Evolutionary conservation across 192 early-diverging fungal genomes (phyloP), one percentile per base, ranked within the genome.

Genomic region (Bifiguratus adelaidae): DNA sequence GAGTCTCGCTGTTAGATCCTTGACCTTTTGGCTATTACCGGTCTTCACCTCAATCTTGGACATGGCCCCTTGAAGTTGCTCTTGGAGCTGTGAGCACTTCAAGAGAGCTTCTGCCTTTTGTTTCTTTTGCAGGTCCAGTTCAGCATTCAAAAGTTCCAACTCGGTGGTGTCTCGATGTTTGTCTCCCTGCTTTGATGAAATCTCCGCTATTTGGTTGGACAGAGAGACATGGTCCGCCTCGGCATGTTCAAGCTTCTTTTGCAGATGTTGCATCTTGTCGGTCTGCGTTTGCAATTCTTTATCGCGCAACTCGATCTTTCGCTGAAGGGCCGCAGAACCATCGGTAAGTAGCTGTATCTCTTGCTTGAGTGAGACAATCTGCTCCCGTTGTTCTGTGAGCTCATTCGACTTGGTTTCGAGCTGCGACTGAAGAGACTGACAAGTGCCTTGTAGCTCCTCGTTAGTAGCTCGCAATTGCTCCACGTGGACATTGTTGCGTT

Each of bases 91-190:
- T n/a, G n/a, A n/a, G n/a, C n/a, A n/a, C n/a, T n/a, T n/a, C n/a
- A n/a, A n/a, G 3, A 49, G 30, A n/a, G 35, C 41, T n/a, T 48
- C 35, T 25, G 42, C 52, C 2, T 35, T 30, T 12, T 50, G 27
- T 12, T 61, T 52, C 12, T 64, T 57, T 40, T 64, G 61, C 47
- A 58, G 56, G 12, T 40, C 7, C 12, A 64, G 20, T 51, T 58
- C 49, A 2, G 58, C 63, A 16, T 62, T 56, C 41, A 74, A 65
- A 22, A 52, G 48, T 46, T 68, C 46, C 15, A 74, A n/a, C n/a
- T n/a, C n/a, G n/a, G n/a, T n/a, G n/a, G n/a, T n/a, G n/a, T n/a
- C n/a, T n/a, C n/a, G n/a, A n/a, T n/a, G n/a, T n/a, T n/a, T n/a
- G n/a, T n/a, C n/a, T n/a, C n/a, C n/a, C n/a, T n/a, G n/a, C n/a